Evolutionary conservation across 2,329 filamentous ascomycete species (phyloP).

Genomic region (Nigrospora oryzae): DNA sequence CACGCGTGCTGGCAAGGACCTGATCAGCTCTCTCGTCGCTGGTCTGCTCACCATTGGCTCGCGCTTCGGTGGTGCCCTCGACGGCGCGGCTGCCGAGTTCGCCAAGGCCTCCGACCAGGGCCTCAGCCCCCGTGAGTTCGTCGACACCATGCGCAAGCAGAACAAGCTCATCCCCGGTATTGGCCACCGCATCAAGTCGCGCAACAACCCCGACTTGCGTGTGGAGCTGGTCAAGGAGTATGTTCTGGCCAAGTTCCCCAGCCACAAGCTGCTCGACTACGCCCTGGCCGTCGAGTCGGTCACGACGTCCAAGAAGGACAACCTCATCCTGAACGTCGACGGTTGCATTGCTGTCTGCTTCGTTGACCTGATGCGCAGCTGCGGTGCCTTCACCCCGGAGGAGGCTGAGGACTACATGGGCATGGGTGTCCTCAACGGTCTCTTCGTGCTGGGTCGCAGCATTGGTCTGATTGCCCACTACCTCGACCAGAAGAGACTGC

Average conservation of each 20-base stretch:
- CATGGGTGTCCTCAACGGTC: slow-evolving; percentile 99
- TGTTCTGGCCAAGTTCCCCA: slow-evolving; percentile 94
- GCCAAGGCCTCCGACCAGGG: slow-evolving; percentile 97
- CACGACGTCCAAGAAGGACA: slow-evolving; percentile 99
- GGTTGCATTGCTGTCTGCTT: slow-evolving; percentile 98
- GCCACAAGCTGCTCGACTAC: slow-evolving; percentile 97
- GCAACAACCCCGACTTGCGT: slow-evolving; percentile 99
- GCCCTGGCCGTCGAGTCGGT: slow-evolving; percentile 96
- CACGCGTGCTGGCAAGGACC: slow-evolving; percentile 96
- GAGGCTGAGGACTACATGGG: slow-evolving; percentile 98
- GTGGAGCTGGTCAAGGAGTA: slow-evolving; percentile 99
- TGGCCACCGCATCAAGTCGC: slow-evolving; percentile 98
- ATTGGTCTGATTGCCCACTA: slow-evolving; percentile 99
- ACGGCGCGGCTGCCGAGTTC: slow-evolving; percentile 97
- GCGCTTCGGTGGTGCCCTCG: slow-evolving; percentile 95
- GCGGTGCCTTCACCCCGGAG: slow-evolving; percentile 89
- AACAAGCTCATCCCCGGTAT: slow-evolving; percentile 99
- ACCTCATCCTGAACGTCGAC: slow-evolving; percentile 98
- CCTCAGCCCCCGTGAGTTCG: slow-evolving; percentile 95
- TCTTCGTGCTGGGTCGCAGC: slow-evolving; percentile 93
- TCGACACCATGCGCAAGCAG: slow-evolving; percentile 97
- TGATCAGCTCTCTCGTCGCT: slow-evolving; percentile 90
- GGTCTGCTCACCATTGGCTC: slow-evolving; percentile 98
- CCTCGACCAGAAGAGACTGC: slow-evolving; percentile 98
- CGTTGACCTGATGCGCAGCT: slow-evolving; percentile 94